These are phyloP conservation scores for Salvia splendens DNA, from an alignment of 257 asterid genomes.

Conservation along the genomic window DNA sequence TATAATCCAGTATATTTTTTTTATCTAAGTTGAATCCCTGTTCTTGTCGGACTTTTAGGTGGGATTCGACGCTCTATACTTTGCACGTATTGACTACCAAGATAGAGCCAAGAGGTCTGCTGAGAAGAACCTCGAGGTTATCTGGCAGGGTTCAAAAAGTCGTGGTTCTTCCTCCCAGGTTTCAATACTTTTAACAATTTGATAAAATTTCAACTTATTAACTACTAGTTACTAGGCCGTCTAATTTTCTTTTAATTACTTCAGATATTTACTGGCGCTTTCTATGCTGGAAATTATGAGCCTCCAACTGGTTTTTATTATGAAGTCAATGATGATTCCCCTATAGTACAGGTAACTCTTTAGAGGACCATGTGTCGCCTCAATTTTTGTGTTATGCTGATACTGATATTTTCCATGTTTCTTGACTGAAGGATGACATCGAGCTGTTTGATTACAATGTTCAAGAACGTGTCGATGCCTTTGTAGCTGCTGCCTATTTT, in stretches of 20 bases:
- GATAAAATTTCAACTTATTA: neutral
- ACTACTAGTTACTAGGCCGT: neutral
- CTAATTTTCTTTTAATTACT: neutral
- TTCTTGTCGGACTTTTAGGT: slow-evolving; percentile 50
- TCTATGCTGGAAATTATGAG: slow-evolving; percentile 80
- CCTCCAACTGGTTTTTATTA: slow-evolving; percentile 85
- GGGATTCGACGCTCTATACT: slow-evolving; percentile 94
- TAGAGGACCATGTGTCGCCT: slow-evolving; percentile 9
- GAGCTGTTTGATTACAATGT: slow-evolving; percentile 49
- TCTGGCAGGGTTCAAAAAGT: slow-evolving; percentile 89
- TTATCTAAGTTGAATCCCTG: neutral
- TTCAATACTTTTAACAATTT: neutral
- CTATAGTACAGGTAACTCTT: slow-evolving; percentile 77
- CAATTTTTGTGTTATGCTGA: slow-evolving; percentile 18
- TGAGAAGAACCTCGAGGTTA: slow-evolving; percentile 87
- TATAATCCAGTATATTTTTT: too few species aligned
- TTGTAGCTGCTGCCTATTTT: slow-evolving; percentile 48
- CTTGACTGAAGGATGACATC: slow-evolving; percentile 42
- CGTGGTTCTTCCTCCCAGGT: slow-evolving; percentile 90
- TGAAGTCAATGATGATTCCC: slow-evolving; percentile 77
- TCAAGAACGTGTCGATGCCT: slow-evolving; percentile 49
- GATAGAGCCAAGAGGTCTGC: slow-evolving; percentile 77
- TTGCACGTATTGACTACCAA: slow-evolving; percentile 97
- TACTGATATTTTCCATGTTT: slow-evolving; percentile 32
- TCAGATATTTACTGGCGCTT: slow-evolving; percentile 97